phyloP scores from a whole-genome alignment of 2,329 filamentous ascomycete species.

The Aspergillus flavus region DNA sequence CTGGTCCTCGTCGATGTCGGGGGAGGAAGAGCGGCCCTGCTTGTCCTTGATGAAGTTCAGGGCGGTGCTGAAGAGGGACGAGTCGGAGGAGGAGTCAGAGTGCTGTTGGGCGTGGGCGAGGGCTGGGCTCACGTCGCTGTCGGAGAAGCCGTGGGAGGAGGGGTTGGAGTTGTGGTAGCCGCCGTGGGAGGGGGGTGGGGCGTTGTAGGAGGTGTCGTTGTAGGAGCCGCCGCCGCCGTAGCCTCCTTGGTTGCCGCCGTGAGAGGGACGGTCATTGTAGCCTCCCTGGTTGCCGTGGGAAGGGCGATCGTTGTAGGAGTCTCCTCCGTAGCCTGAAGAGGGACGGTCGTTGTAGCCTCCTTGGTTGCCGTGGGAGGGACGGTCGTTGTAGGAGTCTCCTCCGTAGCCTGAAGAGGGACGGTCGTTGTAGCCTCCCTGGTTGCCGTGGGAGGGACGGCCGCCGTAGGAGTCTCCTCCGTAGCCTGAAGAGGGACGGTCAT shows the following conservation, averaged over 20 bases:
- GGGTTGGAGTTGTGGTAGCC: not conserved
- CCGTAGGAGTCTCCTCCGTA: not conserved
- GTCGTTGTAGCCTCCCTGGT: not conserved
- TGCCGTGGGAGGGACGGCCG: not conserved
- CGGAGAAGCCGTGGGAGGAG: constrained; percentile 6
- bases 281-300: not conserved
- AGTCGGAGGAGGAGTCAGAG: constrained; percentile 50
- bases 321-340: too few species aligned
- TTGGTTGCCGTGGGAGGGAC: not conserved
- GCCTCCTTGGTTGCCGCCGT: not conserved
- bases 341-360: not conserved
- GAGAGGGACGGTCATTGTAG: not conserved
- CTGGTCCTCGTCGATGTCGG: constrained; percentile 64
- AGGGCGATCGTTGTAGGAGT: not conserved
- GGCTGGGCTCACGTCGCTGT: constrained; percentile 55
- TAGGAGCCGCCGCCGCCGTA: not conserved
- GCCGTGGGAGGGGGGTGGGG: not conserved
- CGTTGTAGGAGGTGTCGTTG: constrained; percentile 3
- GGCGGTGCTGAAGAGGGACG: constrained; percentile 59
- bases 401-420: not conserved
- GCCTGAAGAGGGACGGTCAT: not conserved
- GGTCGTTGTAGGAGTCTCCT: not conserved
- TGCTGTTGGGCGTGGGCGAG: constrained; percentile 59
- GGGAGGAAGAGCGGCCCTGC: constrained; percentile 48
- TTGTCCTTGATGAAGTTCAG: constrained; percentile 55